Conservation (phyloP, 164 flowering plant genomes). For the Taxillus chinensis region DNA sequence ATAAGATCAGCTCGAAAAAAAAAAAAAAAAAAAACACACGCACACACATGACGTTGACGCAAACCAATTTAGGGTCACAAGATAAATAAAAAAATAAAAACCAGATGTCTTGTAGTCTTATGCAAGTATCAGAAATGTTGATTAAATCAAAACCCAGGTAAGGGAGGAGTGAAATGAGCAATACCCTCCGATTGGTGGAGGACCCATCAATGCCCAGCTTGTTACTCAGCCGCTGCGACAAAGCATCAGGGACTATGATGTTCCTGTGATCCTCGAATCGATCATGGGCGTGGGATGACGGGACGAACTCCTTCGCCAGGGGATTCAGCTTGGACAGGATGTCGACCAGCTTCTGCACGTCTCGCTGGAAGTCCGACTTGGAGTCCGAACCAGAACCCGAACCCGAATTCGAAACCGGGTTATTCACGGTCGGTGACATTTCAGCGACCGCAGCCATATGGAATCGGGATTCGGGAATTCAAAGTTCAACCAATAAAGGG, state of each 20-base stretch:
- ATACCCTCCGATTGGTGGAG: conserved; percentile 19
- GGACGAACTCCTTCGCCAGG: conserved; percentile 54
- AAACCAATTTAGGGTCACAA: too few relatives aligned
- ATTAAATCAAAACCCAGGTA: too few relatives aligned
- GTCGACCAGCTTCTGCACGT: conserved; percentile 40
- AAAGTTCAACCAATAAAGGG: too few relatives aligned
- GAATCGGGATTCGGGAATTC: too few relatives aligned
- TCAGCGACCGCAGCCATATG: conserved; percentile 43
- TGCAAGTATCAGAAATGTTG: too few relatives aligned
- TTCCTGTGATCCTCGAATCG: not conserved
- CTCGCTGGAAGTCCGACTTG: conserved; percentile 27
- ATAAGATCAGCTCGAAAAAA: too few relatives aligned
- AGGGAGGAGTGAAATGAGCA: not conserved
- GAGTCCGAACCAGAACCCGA: conserved; percentile 11
- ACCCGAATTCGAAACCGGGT: conserved; percentile 10
- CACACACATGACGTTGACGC: too few relatives aligned
- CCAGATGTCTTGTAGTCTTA: too few relatives aligned
- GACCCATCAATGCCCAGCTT: conserved; percentile 1
- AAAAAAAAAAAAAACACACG: too few relatives aligned
- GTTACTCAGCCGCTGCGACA: not conserved
- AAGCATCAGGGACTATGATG: too few relatives aligned
- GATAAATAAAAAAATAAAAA: too few relatives aligned
- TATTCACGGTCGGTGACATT: not conserved
- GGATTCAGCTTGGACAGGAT: conserved; percentile 56
- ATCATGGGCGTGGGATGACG: conserved; percentile 24